phyloP scores from a whole-genome alignment of 768 basidiomycete species.

The Cystobasidium tubakii region DNA sequence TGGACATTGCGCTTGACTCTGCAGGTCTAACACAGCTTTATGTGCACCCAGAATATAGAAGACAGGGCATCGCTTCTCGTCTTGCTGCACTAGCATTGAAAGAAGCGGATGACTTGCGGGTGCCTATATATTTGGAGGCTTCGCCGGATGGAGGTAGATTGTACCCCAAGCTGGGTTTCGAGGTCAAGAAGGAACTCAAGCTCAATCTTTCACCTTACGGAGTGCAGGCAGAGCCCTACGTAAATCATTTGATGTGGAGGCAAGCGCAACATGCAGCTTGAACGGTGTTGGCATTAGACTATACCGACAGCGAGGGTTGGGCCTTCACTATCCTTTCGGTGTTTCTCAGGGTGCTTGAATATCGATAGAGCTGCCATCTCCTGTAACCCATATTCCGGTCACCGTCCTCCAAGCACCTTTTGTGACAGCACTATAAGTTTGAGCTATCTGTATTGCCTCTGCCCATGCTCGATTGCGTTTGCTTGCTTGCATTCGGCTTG shows the following conservation, averaged over 20 bases:
- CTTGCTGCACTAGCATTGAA: background rate
- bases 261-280: too few species aligned
- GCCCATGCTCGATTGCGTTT: too few species aligned
- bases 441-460: too few species aligned
- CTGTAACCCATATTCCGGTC: too few species aligned
- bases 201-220: background rate
- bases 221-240: background rate
- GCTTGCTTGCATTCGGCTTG: too few species aligned
- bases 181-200: background rate
- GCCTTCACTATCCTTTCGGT: too few species aligned
- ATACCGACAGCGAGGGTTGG: too few species aligned
- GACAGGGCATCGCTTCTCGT: background rate
- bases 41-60: background rate
- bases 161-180: background rate
- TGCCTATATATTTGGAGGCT: background rate
- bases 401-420: too few species aligned
- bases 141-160: background rate
- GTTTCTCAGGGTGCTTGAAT: too few species aligned
- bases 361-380: too few species aligned
- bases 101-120: background rate
- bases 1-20: background rate
- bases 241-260: slow-evolving; percentile 3
- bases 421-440: too few species aligned
- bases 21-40: background rate
- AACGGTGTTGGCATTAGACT: too few species aligned